phyloP scores from a whole-genome alignment of 2,329 filamentous ascomycete species.

The Knoxdaviesia capensis region DNA sequence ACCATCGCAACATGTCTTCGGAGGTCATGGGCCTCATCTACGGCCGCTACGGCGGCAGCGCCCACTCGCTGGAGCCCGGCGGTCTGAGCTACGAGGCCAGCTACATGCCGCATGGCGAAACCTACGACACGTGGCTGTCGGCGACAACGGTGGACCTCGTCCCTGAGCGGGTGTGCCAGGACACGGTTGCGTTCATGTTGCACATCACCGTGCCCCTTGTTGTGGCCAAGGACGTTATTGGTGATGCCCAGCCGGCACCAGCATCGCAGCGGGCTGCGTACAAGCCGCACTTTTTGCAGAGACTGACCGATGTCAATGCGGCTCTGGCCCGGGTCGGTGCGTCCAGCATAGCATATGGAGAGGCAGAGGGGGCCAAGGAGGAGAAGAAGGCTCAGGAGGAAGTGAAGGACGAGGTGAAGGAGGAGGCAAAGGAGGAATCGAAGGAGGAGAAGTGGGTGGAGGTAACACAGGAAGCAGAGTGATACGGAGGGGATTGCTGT shows the following conservation, averaged over 20 bases:
- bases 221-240: slow-evolving; percentile 9
- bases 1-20: slow-evolving; percentile 38
- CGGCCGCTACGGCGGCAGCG: slow-evolving; percentile 13
- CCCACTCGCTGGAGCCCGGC: slow-evolving; percentile 10
- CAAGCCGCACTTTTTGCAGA: slow-evolving; percentile 10
- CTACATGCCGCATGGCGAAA: slow-evolving; percentile 17
- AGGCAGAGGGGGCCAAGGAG: no score
- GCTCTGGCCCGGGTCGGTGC: slow-evolving; percentile 6
- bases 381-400: no score
- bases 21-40: slow-evolving; percentile 34
- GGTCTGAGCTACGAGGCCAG: slow-evolving; percentile 13
- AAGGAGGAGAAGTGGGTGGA: no score
- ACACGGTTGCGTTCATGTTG: slow-evolving; percentile 30
- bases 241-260: no score
- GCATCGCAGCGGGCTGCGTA: slow-evolving; percentile 8
- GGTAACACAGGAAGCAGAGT: no score
- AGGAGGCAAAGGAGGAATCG: no score
- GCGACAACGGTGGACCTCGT: slow-evolving; percentile 18
- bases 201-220: slow-evolving; percentile 8
- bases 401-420: no score
- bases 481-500: no score
- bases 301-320: slow-evolving; percentile 8
- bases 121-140: slow-evolving; percentile 12
- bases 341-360: no score
- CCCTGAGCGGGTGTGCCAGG: slow-evolving; percentile 21